Evolutionary conservation across 768 basidiomycete species (phyloP), one percentile per base, ranked within the genome.

Genomic region (Tricholoma terreum): DNA sequence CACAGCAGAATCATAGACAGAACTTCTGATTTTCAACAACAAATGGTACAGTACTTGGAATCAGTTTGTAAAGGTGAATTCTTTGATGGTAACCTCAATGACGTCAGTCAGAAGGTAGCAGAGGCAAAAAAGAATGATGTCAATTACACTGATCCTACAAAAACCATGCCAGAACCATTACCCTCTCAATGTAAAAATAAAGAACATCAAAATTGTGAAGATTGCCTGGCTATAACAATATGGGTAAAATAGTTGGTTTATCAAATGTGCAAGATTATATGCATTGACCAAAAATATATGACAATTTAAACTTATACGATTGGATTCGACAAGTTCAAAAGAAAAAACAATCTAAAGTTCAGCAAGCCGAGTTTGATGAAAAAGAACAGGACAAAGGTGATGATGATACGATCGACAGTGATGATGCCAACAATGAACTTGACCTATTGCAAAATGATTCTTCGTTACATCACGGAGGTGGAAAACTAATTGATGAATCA

Each of bases 251-350:
- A n/a, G n/a, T n/a, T n/a, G n/a, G n/a, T n/a, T n/a, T n/a, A n/a
- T n/a, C n/a, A n/a, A 60, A 58, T 38, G 62, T 74, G 0, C 60
- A 69, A 61, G 73, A 76, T 55, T 75, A 77, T 57, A 69, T 65
- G 6, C 67, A 68, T 55, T 17, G 71, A 24, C 65, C 70, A 4
- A 10, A 15, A 1, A 42, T 27, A 9, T 63, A 65, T 52, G 50
- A 59, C 4, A 10, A 61, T 24, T 21, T 70, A 11, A 53, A 30
- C 31, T 36, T 73, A 6, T 72, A 73, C 60, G 65, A 71, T 5
- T 74, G 70, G 69, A 57, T 63, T 6, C 55, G 63, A 33, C 31
- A 27, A 5, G 64, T 48, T 35, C 54, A 54, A 7, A 33, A 33
- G 31, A 33, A 33, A 33, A 33, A 33, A 33, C 31, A 66, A 60